Conservation (phyloP, 495 filamentous ascomycete species). For the Physcia stellaris region DNA sequence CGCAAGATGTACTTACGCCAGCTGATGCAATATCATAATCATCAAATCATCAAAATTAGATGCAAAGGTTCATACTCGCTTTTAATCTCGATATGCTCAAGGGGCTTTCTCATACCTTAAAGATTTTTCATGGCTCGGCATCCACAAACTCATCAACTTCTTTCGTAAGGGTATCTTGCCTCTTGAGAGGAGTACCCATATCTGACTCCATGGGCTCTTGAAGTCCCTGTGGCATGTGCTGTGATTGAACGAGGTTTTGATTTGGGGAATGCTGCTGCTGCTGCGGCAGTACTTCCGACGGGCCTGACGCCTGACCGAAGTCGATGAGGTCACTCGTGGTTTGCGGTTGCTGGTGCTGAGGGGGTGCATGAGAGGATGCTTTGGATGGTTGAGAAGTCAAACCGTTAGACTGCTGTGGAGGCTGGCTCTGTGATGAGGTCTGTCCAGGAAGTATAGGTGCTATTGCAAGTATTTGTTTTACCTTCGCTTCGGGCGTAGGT, state of each 20-base stretch:
- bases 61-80: too few relatives aligned
- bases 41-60: too few relatives aligned
- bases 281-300: slow-evolving; percentile 7
- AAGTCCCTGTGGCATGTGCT: slow-evolving; percentile 4
- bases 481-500: slow-evolving; percentile 55
- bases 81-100: too few relatives aligned
- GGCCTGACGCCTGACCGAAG: slow-evolving; percentile 17
- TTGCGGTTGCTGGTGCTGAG: neutral
- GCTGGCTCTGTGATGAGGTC: slow-evolving; percentile 32
- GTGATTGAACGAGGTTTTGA: slow-evolving; percentile 9
- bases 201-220: slow-evolving; percentile 18
- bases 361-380: neutral
- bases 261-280: too few relatives aligned
- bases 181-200: slow-evolving; percentile 20
- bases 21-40: too few relatives aligned
- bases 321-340: slow-evolving; percentile 24
- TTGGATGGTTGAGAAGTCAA: neutral
- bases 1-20: too few relatives aligned
- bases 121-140: slow-evolving; percentile 31
- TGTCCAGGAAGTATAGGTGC: slow-evolving; percentile 77
- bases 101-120: too few relatives aligned
- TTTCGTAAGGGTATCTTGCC: slow-evolving; percentile 34
- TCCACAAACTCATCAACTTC: slow-evolving; percentile 46
- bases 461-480: slow-evolving; percentile 74
- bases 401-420: slow-evolving; percentile 1